Percentiles rank a stretch among this genome's conserved stretches.
Conservation (phyloP, 208 protist genomes). For the Acanthamoeba healyi region DNA sequence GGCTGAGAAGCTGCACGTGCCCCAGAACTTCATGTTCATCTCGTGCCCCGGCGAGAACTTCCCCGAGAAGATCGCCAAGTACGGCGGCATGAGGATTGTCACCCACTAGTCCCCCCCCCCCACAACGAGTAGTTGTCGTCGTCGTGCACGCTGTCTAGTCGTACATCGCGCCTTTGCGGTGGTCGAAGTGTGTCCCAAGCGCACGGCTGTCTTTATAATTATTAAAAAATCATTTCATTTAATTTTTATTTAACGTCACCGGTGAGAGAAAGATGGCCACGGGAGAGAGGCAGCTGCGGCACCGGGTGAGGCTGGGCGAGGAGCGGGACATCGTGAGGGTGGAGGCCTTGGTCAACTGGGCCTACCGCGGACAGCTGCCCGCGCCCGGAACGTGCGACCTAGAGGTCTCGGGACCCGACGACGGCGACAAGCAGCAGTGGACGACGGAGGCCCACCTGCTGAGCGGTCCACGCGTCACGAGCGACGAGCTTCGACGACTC, state of each 20-base stretch:
- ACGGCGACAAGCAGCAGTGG: not conserved
- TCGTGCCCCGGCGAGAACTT: constrained; percentile 88
- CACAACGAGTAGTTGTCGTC: not conserved
- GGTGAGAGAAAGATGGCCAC: too few relatives aligned
- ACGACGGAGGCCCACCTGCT: constrained; percentile 6
- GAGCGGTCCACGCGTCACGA: not conserved
- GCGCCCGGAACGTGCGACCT: not conserved
- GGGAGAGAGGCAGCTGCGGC: too few relatives aligned
- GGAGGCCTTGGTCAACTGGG: constrained; percentile 25
- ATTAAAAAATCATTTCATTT: not conserved
- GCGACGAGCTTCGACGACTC: constrained; percentile 4
- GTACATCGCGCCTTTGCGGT: too few relatives aligned
- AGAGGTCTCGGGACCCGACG: not conserved
- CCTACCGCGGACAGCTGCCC: not conserved
- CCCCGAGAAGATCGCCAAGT: constrained; percentile 84
- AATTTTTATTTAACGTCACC: too few relatives aligned
- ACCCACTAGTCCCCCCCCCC: constrained; percentile 74
- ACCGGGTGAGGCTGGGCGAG: not conserved
- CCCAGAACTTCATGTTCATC: constrained; percentile 93
- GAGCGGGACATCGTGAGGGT: not conserved
- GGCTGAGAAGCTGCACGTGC: constrained; percentile 85
- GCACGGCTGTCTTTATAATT: too few relatives aligned
- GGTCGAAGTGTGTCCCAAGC: too few relatives aligned
- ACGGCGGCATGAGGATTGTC: constrained; percentile 90
- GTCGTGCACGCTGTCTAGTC: too few relatives aligned